Evolutionary conservation across 2,329 filamentous ascomycete genomes (phyloP).

Genomic region (Xylariales sp.): DNA sequence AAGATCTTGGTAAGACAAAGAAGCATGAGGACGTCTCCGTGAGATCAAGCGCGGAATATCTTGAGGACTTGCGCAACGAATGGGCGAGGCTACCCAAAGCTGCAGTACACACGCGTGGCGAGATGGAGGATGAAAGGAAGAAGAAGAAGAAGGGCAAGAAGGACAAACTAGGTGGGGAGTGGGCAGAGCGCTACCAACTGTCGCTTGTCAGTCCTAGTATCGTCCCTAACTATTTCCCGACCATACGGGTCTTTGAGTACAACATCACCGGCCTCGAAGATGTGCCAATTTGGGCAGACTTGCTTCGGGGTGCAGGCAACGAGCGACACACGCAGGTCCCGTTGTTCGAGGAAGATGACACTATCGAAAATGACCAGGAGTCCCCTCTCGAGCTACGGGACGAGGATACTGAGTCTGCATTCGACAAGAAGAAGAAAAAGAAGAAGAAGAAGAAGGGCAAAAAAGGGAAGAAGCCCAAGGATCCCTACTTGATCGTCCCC

Average conservation of each 20-base stretch:
- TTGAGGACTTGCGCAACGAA: constrained; percentile 68
- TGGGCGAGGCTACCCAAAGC: constrained; percentile 72
- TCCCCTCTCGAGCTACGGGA: constrained; percentile 10
- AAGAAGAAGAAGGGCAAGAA: constrained; percentile 50
- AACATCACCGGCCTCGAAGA: constrained; percentile 76
- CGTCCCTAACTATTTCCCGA: constrained; percentile 89
- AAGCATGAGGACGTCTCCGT: constrained; percentile 40
- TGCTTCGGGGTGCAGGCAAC: neutral
- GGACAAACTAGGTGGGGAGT: constrained; percentile 70
- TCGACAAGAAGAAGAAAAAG: constrained; percentile 37
- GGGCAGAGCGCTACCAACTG: constrained; percentile 79
- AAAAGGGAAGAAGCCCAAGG: constrained; percentile 45
- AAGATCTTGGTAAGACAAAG: neutral
- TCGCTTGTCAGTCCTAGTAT: constrained; percentile 80
- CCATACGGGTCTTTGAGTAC: constrained; percentile 87
- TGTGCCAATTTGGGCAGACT: constrained; percentile 37
- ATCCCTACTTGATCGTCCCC: constrained; percentile 62
- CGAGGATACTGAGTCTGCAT: constrained; percentile 21
- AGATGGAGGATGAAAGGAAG: constrained; percentile 18
- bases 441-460: constrained; percentile 39
- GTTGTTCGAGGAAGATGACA: too few relatives aligned
- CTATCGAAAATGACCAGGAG: too few relatives aligned
- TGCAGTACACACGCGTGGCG: constrained; percentile 18
- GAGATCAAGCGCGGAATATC: constrained; percentile 70
- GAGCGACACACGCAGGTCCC: neutral